phyloP scores from a whole-genome alignment of 768 basidiomycete species.

The Fistulinella prunicolor region DNA sequence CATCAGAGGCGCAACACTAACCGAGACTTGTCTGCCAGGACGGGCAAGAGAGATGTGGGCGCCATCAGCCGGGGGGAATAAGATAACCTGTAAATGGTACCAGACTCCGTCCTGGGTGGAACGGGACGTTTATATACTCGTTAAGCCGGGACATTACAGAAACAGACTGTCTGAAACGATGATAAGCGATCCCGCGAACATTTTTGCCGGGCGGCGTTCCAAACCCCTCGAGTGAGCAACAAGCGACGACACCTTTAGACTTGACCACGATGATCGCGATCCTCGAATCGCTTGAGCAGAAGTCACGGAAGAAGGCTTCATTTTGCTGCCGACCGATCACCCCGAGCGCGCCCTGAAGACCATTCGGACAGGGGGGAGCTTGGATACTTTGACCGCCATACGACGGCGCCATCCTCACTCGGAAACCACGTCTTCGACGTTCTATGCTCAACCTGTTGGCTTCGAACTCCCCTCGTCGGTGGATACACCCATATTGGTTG shows the following conservation, averaged over 20 bases:
- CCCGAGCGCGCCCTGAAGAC: constrained; percentile 1
- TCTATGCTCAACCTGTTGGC: background rate
- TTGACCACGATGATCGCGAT: constrained; percentile 25
- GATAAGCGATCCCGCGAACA: constrained; percentile 33
- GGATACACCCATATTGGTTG: constrained; percentile 1
- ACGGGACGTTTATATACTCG: background rate
- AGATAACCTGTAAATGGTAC: background rate
- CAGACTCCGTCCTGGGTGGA: background rate
- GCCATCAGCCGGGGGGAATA: constrained; percentile 1
- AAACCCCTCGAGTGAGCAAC: constrained; percentile 10
- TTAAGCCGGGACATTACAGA: background rate
- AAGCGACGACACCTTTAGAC: constrained; percentile 30
- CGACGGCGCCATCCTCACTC: background rate
- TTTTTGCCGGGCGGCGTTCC: constrained; percentile 26
- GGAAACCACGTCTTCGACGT: background rate
- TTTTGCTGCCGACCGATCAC: constrained; percentile 26
- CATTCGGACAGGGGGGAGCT: background rate
- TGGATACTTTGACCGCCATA: background rate
- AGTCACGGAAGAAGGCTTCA: constrained; percentile 18
- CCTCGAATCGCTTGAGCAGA: constrained; percentile 28
- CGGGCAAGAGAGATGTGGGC: background rate
- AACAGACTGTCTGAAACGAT: background rate
- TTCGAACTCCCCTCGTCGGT: background rate
- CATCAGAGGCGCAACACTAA: constrained; percentile 8
- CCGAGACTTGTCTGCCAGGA: constrained; percentile 6